Conservation (phyloP, 176 grass and related monocot genomes). For the Carex parvula region DNA sequence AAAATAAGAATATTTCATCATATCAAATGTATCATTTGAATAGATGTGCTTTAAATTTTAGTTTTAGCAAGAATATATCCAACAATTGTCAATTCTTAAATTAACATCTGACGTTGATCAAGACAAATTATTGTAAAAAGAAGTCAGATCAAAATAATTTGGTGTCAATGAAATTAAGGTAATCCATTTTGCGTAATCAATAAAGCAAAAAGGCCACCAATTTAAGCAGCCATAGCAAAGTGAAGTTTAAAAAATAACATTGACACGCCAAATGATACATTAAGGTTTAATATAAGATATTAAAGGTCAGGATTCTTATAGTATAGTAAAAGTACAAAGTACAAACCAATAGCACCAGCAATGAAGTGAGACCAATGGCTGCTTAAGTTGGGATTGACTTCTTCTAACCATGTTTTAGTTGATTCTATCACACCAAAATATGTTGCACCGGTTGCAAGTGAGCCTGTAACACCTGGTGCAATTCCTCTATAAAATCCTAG, state of each 20-base stretch:
- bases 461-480: conserved; percentile 73
- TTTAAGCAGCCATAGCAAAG: not conserved
- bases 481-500: conserved; percentile 86
- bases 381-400: conserved; percentile 68
- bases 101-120: not conserved
- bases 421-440: conserved; percentile 96
- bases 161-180: not conserved
- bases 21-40: not conserved
- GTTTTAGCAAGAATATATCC: not conserved
- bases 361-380: conserved; percentile 88
- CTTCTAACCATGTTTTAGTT: conserved; percentile 76
- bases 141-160: not conserved
- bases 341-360: conserved; percentile 71
- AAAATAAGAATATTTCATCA: conserved; percentile 7
- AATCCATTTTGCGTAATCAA: not conserved
- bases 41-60: not conserved
- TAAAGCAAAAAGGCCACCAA: not conserved
- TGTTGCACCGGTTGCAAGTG: conserved; percentile 77
- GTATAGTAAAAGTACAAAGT: not conserved
- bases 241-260: not conserved
- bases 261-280: not conserved
- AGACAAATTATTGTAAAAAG: not conserved
- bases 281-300: not conserved
- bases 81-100: not conserved
- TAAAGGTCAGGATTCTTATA: not conserved